A percentile compares a stretch with the other conserved stretches of the same genome.
phyloP scores from a whole-genome alignment of 2,329 filamentous ascomycete species.

The Teratosphaeria epicoccoides region DNA sequence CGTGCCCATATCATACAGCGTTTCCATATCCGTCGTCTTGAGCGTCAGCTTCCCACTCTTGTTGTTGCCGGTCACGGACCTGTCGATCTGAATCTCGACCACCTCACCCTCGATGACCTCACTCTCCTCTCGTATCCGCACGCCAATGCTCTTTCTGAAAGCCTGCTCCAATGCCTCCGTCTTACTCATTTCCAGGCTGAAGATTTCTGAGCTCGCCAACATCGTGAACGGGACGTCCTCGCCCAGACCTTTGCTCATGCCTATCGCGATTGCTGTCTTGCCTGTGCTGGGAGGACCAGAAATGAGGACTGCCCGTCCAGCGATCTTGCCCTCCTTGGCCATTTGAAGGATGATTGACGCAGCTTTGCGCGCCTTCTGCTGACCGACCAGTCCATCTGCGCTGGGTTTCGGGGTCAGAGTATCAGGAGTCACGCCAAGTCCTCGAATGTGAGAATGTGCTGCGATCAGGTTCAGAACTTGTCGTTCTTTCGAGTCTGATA shows the following conservation, averaged over 20 bases:
- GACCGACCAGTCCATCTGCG: conserved; percentile 89
- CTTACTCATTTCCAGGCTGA: conserved; percentile 98
- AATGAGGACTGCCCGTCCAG: conserved; percentile 85
- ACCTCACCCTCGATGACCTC: conserved; percentile 99
- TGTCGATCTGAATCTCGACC: conserved; percentile 95
- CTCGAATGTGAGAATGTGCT: conserved; percentile 94
- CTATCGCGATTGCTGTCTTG: conserved; percentile 98
- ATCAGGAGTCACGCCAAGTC: conserved; percentile 83
- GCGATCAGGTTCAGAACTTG: conserved; percentile 95
- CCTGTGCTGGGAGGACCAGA: conserved; percentile 93
- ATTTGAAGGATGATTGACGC: conserved; percentile 95
- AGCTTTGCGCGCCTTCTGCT: conserved; percentile 92
- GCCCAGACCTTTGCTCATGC: conserved; percentile 92
- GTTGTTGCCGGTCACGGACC: conserved; percentile 86
- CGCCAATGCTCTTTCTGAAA: conserved; percentile 97
- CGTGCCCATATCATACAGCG: conserved; percentile 97
- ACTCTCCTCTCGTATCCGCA: conserved; percentile 96
- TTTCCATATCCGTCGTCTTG: conserved; percentile 99
- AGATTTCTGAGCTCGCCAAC: conserved; percentile 92
- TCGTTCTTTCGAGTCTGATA: conserved; percentile 92
- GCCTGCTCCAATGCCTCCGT: conserved; percentile 96
- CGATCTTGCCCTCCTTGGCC: conserved; percentile 98
- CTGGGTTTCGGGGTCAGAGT: conserved; percentile 75
- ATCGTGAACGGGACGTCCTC: conserved; percentile 93
- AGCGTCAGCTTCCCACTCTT: conserved; percentile 99